Evolutionary conservation across 2,329 filamentous ascomycete genomes (phyloP), one percentile per base, ranked within the genome.

Genomic region (Fusarium drepaniforme): DNA sequence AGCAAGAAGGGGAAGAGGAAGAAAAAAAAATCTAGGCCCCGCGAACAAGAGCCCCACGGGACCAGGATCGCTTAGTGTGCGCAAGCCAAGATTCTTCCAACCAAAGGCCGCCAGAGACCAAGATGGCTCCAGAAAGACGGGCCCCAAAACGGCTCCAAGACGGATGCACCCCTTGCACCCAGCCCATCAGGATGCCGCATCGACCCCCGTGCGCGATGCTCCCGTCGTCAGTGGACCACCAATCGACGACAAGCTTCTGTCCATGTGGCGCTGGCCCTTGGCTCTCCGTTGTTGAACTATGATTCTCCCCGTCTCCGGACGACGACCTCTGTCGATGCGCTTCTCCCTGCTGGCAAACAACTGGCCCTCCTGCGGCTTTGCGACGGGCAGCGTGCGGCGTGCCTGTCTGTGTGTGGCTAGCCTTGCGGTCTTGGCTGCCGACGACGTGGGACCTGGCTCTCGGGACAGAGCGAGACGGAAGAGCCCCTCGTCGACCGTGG

Each of bases 221-320:
- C 67, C 78, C 75, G 76, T 63, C 68, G 67, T 73, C 75, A 82
- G 79, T 82, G 80, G 80, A 80, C 78, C 79, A 75, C 78, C 77
- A 79, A 74, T 77, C 58, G 75, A 76, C 68, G 66, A 68, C 75
- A 74, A 76, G 76, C 76, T 75, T 75, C 67, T 58, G 67, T 69
- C 78, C 77, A 80, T 80, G 76, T 79, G 76, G 78, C 77, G 71
- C 67, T 60, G 69, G 62, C 70, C 69, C 72, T 79, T 78, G 78
- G 77, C 72, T 77, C 59, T 76, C 67, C 38, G 67, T 67, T 64
- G 64, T 70, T 60, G 66, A 76, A 72, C 67, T 66, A 46, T 59
- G 33, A 42, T 66, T 68, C 65, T 71, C 28, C 63, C 67, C 56
- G 42, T 53, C 58, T 69, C 44, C 23, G 21, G 18, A 61, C 38